phyloP scores from a whole-genome alignment of 805 yeast species.

The Wickerhamiella alocasiicola region DNA sequence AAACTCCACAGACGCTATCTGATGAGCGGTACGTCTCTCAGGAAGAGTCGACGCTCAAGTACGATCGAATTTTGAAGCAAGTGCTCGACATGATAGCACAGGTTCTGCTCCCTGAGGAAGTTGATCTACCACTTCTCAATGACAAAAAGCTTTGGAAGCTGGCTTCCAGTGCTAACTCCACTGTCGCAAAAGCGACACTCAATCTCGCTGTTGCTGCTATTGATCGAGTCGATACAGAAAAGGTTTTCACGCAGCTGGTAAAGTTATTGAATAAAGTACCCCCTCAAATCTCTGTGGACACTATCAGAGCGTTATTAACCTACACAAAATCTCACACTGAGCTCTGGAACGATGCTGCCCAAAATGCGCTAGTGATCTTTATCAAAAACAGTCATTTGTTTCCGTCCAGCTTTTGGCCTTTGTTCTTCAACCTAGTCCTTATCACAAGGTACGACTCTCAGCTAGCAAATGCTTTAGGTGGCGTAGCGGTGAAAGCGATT shows the following conservation, averaged over 20 bases:
- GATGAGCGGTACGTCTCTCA: constrained; percentile 59
- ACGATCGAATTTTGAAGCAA: constrained; percentile 42
- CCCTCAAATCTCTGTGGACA: constrained; percentile 20
- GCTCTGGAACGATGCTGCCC: constrained; percentile 19
- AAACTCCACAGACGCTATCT: constrained; percentile 50
- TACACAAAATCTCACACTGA: constrained; percentile 33
- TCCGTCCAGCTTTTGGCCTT: constrained; percentile 19
- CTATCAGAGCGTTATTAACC: constrained; percentile 28
- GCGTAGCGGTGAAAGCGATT: background rate
- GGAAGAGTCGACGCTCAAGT: constrained; percentile 56
- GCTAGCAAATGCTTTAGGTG: background rate
- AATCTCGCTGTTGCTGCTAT: constrained; percentile 29
- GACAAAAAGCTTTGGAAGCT: constrained; percentile 38
- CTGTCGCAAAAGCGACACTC: constrained; percentile 33
- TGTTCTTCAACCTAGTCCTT: constrained; percentile 15
- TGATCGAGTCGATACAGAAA: constrained; percentile 4
- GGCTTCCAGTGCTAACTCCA: constrained; percentile 30
- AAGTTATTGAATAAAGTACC: constrained; percentile 17
- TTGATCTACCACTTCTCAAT: constrained; percentile 24
- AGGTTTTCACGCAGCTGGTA: constrained; percentile 17
- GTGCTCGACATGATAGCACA: constrained; percentile 27
- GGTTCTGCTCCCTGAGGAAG: constrained; percentile 9
- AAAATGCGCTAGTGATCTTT: constrained; percentile 17
- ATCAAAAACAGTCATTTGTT: constrained; percentile 13
- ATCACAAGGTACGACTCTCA: background rate